Percentiles rank a stretch among this genome's conserved stretches.
phyloP scores from a whole-genome alignment of 495 filamentous ascomycete species.

The Talaromyces proteolyticus region DNA sequence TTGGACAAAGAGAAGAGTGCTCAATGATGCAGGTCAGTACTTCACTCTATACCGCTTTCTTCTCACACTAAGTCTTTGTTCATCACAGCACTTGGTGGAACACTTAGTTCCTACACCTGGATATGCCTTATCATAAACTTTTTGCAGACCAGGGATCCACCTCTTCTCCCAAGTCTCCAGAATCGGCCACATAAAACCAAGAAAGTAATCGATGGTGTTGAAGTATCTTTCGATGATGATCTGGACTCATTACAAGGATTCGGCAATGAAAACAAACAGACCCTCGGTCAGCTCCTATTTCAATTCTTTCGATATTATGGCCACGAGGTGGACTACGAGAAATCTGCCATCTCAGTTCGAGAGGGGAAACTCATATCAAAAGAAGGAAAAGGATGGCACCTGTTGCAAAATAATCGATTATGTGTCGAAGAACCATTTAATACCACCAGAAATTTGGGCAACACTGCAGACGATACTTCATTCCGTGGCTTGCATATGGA shows the following conservation, averaged over 20 bases:
- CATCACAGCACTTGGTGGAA: conserved; percentile 74
- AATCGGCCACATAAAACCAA: conserved; percentile 61
- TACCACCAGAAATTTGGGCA: conserved; percentile 84
- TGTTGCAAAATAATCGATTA: conserved; percentile 69
- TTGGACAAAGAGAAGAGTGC: conserved; percentile 86
- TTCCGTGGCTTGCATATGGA: conserved; percentile 88
- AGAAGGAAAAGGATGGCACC: conserved; percentile 78
- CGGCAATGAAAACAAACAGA: conserved; percentile 76
- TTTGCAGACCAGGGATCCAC: conserved; percentile 82
- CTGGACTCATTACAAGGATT: conserved; percentile 63
- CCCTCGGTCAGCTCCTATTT: conserved; percentile 77
- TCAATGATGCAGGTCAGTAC: conserved; percentile 88
- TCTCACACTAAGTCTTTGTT: not conserved
- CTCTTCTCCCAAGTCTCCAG: conserved; percentile 82
- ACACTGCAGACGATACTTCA: conserved; percentile 91
- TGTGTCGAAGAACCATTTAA: conserved; percentile 99
- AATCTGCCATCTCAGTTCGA: conserved; percentile 78
- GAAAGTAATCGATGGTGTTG: conserved; percentile 51
- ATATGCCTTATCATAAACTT: conserved; percentile 98
- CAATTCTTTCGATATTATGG: conserved; percentile 93
- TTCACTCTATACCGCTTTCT: not conserved
- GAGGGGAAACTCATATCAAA: conserved; percentile 78
- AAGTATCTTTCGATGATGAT: conserved; percentile 81
- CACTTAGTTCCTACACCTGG: conserved; percentile 98
- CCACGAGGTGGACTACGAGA: conserved; percentile 87